These are phyloP conservation scores for Aspergillus sp. DNA, from an alignment of 2,329 filamentous ascomycete species.

Conservation along the genomic window DNA sequence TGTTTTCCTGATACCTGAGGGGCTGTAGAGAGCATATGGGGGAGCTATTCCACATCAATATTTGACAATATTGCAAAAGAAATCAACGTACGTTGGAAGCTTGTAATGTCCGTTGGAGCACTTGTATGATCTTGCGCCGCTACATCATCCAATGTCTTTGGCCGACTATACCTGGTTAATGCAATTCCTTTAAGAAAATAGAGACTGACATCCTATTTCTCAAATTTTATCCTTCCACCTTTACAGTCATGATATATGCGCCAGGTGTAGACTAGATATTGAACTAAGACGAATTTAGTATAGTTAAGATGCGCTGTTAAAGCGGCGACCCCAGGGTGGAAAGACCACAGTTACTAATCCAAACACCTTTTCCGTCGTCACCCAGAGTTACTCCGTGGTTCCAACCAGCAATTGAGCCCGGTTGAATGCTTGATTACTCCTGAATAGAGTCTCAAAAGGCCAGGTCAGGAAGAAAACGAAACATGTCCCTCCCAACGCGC, in stretches of 20 bases:
- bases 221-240: slow-evolving; percentile 62
- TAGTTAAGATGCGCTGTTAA: too few species aligned
- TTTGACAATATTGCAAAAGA: neutral
- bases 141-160: slow-evolving; percentile 88
- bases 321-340: too few species aligned
- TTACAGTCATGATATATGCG: too few species aligned
- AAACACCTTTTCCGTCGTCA: too few species aligned
- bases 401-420: too few species aligned
- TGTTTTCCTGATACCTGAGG: slow-evolving; percentile 95
- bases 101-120: slow-evolving; percentile 86
- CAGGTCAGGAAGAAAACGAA: too few species aligned
- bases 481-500: slow-evolving; percentile 38
- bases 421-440: too few species aligned
- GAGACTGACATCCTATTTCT: slow-evolving; percentile 73
- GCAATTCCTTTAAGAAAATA: neutral
- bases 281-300: too few species aligned
- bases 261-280: too few species aligned
- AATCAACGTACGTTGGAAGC: slow-evolving; percentile 65
- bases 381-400: too few species aligned
- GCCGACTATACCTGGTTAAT: slow-evolving; percentile 54
- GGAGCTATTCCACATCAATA: slow-evolving; percentile 46
- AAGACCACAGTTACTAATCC: too few species aligned
- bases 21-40: slow-evolving; percentile 98
- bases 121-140: slow-evolving; percentile 93
- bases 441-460: too few species aligned